Evolutionary conservation across 2,329 filamentous ascomycete species (phyloP).

Genomic region (Chrysosphaeria jannelii): DNA sequence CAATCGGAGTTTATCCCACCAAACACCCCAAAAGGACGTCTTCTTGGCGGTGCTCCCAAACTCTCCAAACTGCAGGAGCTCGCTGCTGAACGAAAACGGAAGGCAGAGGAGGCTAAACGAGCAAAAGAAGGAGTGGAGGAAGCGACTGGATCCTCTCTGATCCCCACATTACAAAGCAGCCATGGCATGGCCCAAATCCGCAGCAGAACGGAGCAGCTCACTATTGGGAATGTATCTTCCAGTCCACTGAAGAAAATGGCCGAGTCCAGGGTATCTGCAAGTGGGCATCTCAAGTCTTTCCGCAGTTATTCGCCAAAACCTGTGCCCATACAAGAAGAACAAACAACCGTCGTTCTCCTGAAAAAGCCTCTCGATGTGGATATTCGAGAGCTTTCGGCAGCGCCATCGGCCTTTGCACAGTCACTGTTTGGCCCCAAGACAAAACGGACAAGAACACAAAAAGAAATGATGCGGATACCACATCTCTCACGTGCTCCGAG

Average conservation of each 20-base stretch:
- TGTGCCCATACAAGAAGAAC: no score
- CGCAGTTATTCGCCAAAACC: no score
- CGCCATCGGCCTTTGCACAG: slow-evolving; percentile 25
- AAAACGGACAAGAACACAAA: slow-evolving; percentile 3
- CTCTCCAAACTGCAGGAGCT: slow-evolving; percentile 77
- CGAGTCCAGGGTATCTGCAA: no score
- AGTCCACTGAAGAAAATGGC: no score
- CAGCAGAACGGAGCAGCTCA: background rate
- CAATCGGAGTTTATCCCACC: slow-evolving; percentile 32
- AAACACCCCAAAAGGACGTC: slow-evolving; percentile 24
- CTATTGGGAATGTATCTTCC: no score
- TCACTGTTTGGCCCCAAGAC: slow-evolving; percentile 15
- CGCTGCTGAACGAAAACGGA: slow-evolving; percentile 63
- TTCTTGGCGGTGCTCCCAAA: slow-evolving; percentile 55
- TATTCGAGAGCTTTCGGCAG: slow-evolving; percentile 5
- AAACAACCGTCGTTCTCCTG: no score
- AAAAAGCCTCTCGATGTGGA: no score
- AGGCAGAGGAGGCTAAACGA: slow-evolving; percentile 29
- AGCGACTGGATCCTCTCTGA: background rate
- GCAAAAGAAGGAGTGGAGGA: slow-evolving; percentile 6
- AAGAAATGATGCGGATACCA: slow-evolving; percentile 8
- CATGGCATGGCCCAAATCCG: background rate
- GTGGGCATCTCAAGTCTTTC: no score
- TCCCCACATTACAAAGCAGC: background rate
- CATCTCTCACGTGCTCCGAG: slow-evolving; percentile 18